phyloP scores from a whole-genome alignment of 73 alveolate species.

The Paramecium sexaurelia region DNA sequence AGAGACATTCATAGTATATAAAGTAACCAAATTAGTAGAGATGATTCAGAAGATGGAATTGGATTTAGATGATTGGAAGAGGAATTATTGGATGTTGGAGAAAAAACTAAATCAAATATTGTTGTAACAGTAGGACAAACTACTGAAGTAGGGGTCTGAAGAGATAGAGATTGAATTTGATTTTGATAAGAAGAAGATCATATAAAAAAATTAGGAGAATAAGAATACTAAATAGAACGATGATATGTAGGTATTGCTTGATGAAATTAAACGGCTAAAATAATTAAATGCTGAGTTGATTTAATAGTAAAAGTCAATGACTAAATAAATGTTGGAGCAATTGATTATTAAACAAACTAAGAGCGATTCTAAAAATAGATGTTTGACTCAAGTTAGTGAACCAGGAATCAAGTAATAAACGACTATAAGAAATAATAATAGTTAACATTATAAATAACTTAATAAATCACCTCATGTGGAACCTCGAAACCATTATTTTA shows the following conservation, averaged over 20 bases:
- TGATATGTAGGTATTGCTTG: background rate
- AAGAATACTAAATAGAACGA: background rate
- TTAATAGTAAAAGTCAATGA: background rate
- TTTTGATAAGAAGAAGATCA: constrained; percentile 50
- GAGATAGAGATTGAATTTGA: constrained; percentile 51
- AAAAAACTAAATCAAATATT: background rate
- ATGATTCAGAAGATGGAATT: background rate
- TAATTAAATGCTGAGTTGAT: constrained; percentile 16
- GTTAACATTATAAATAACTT: background rate
- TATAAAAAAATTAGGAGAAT: background rate
- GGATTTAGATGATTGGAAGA: constrained; percentile 47
- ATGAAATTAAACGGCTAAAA: constrained; percentile 11
- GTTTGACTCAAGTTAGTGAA: constrained; percentile 7
- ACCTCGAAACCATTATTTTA: constrained; percentile 32
- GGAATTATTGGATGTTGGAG: constrained; percentile 48
- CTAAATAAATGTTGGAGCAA: background rate
- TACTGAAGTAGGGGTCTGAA: constrained; percentile 11
- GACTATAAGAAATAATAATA: background rate
- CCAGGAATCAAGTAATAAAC: constrained; percentile 20
- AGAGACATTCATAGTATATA: background rate
- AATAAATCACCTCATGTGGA: background rate
- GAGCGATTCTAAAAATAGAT: background rate
- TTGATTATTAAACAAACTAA: background rate
- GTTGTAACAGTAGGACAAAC: background rate
- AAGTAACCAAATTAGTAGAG: background rate